Percentiles rank a stretch among this genome's conserved stretches.
phyloP scores from a whole-genome alignment of 139 green algal genomes.

The Micromonas commoda region DNA sequence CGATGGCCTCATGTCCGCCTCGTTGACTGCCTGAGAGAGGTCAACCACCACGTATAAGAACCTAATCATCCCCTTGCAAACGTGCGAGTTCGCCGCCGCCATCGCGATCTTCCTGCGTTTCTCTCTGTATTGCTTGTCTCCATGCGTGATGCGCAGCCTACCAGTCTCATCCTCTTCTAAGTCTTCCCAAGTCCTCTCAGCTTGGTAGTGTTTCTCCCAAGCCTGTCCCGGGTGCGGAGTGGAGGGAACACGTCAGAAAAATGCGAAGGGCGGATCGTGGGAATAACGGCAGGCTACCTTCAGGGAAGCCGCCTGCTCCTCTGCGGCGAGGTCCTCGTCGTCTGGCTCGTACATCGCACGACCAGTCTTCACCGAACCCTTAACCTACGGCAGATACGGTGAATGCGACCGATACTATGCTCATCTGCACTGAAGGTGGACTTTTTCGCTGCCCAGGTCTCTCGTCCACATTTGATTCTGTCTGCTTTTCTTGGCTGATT shows the following conservation, averaged over 20 bases:
- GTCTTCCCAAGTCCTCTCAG: conserved; percentile 20
- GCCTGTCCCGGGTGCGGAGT: too few relatives aligned
- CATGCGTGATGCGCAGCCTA: neutral
- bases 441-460: too few relatives aligned
- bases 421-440: too few relatives aligned
- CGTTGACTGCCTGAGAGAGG: neutral
- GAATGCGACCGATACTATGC: too few relatives aligned
- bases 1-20: conserved; percentile 20
- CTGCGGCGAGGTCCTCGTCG: conserved; percentile 10
- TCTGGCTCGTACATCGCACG: neutral
- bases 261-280: too few relatives aligned
- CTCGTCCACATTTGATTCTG: too few relatives aligned
- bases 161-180: conserved; percentile 13
- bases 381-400: too few relatives aligned
- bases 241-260: too few relatives aligned
- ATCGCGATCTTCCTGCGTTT: conserved; percentile 14
- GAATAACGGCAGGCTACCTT: too few relatives aligned
- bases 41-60: conserved; percentile 19
- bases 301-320: neutral
- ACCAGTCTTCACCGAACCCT: too few relatives aligned
- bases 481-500: too few relatives aligned
- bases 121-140: neutral
- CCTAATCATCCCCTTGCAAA: conserved; percentile 22
- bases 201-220: conserved; percentile 14
- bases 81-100: neutral